These are phyloP conservation scores for Stagonosporopsis cucurbitacearum DNA, from an alignment of 2,329 filamentous ascomycete species.

Conservation along the genomic window DNA sequence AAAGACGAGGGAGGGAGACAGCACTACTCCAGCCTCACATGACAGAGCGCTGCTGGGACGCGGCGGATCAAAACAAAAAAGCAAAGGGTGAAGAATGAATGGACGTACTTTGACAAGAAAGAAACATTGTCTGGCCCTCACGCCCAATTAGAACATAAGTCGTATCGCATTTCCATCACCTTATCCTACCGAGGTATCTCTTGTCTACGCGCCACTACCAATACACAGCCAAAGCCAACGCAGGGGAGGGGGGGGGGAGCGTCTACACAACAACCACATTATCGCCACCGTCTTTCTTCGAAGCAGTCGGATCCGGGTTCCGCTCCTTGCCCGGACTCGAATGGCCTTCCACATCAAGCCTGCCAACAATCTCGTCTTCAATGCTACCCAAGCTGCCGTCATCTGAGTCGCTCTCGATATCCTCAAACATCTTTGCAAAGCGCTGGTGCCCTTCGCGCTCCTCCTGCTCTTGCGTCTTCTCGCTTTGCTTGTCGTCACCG, in stretches of 20 bases:
- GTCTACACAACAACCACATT: conserved; percentile 12
- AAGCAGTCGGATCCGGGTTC: background rate
- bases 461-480: conserved; percentile 35
- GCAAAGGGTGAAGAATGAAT: too few species aligned
- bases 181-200: conserved; percentile 18
- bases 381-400: conserved; percentile 20
- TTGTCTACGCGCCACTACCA: conserved; percentile 18
- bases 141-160: conserved; percentile 6
- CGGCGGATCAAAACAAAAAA: too few species aligned
- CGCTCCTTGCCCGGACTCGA: conserved; percentile 8
- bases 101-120: too few species aligned
- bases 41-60: too few species aligned
- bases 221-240: conserved; percentile 7
- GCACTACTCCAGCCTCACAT: background rate
- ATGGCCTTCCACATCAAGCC: conserved; percentile 9
- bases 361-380: conserved; percentile 16
- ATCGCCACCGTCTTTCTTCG: conserved; percentile 1
- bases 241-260: too few species aligned
- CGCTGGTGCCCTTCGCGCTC: conserved; percentile 43
- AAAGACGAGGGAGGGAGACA: background rate
- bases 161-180: conserved; percentile 12
- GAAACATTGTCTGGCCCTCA: background rate
- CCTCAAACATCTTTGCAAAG: conserved; percentile 45
- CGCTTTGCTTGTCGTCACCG: conserved; percentile 19
- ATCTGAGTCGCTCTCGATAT: conserved; percentile 44